Evolutionary conservation across 192 early-diverging fungal genomes (phyloP).

Genomic region (Podila epicladia): DNA sequence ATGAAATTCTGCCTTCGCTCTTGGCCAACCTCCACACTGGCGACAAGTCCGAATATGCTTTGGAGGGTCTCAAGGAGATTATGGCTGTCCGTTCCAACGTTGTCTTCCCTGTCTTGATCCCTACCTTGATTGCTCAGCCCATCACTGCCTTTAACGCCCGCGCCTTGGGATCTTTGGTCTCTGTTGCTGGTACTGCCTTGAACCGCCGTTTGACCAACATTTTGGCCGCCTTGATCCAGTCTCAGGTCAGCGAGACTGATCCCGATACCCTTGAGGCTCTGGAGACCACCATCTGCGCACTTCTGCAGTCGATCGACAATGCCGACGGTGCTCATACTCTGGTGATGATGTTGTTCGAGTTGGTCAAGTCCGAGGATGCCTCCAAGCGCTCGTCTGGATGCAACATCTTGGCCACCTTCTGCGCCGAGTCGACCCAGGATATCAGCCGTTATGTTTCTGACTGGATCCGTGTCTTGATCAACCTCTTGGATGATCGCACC

Average conservation of each 20-base stretch:
- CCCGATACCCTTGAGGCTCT: constrained; percentile 73
- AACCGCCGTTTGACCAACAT: constrained; percentile 86
- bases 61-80: constrained; percentile 96
- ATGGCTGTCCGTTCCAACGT: constrained; percentile 97
- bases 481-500: constrained; percentile 70
- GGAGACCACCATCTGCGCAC: constrained; percentile 73
- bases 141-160: constrained; percentile 94
- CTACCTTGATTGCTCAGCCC: constrained; percentile 88
- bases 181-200: constrained; percentile 88
- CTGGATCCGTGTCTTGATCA: constrained; percentile 83
- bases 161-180: constrained; percentile 87
- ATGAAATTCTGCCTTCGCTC: constrained; percentile 90
- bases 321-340: constrained; percentile 83
- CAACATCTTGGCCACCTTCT: constrained; percentile 73
- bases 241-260: constrained; percentile 73
- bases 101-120: constrained; percentile 98
- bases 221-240: constrained; percentile 83
- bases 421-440: constrained; percentile 66
- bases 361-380: constrained; percentile 67
- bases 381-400: constrained; percentile 66
- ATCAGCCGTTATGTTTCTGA: constrained; percentile 76
- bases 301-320: constrained; percentile 82
- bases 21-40: constrained; percentile 78
- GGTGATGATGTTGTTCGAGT: constrained; percentile 82
- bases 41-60: constrained; percentile 75